Evolutionary conservation across 371 early-diverging fungal genomes (phyloP), one percentile per base, ranked within the genome.

Genomic region (Mortierella sp.): DNA sequence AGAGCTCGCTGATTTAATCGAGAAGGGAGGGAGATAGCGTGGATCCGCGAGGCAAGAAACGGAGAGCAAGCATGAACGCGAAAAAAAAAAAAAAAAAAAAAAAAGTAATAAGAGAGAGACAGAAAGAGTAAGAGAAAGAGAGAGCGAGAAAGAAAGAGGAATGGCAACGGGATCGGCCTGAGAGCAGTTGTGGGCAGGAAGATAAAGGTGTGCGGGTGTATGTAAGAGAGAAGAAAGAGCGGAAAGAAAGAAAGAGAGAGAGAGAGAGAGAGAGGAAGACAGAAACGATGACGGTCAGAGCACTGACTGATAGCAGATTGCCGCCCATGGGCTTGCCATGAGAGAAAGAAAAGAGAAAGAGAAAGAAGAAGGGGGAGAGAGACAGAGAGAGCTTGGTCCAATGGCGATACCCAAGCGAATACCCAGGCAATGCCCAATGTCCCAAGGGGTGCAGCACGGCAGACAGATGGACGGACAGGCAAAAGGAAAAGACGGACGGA

Each of bases 321-420:
- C 47, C n/a, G 46, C 19, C 37, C 58, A 9, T 21, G 11, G 47
- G 18, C 48, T 19, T 23, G 4, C 21, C 37, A 50, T 47, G 9
- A 44, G 44, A 44, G 50, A 53, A 51, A 43, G 28, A 25, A 30
- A 11, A 62, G 7, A 29, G 30, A 46, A 9, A 45, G 19, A 19
- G 29, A 48, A 46, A 25, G n/a, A 46, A 47, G 19, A 50, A 56
- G 4, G 11, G 56, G 70, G 51, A 53, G 28, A 30, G 37, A 30
- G 23, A 63, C 14, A 58, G 29, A 29, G 7, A 44, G 7, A 59
- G 83, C n/a, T n/a, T n/a, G n/a, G n/a, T n/a, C n/a, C 74, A 86
- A 91, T 59, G 89, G 89, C 67, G 9, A 37, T 37, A 37, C 37
- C 37, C 37, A 89, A 62, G 57, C 81, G 82, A 53, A 79, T 84